Evolutionary conservation across 108 stramenopile genomes (phyloP), one percentile per base, ranked within the genome.

Genomic region (Cyclotella sp.): DNA sequence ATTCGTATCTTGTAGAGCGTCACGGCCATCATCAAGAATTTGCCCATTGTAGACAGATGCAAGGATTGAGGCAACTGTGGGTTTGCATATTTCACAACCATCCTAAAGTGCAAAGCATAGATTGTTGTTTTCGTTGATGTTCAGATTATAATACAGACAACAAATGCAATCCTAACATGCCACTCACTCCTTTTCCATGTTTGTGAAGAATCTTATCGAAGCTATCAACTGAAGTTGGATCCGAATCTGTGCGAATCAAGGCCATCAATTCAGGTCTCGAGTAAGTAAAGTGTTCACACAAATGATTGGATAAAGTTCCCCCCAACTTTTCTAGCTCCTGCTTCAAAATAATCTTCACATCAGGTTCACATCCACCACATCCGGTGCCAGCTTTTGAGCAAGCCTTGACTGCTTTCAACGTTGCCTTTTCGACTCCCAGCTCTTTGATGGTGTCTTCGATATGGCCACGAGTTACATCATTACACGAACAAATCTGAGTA

Each of bases 61-160:
- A 41, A 97, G 86, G 47, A 97, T 97, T 24, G 83, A 88, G 14
- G 86, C 93, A 41, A 97, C 86, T 18, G 93, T 82, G 13, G 97
- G 97, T 64, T 96, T 96, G 88, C 97, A 97, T 29, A 89, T 85
- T 77, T 97, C 97, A 62, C 97, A 97, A 18, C 97, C 97, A 68
- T 93, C 91, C 53, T 73, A 46, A 70, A 63, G 54, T 6, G 7
- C 7, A 55, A 55, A 5, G 24, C 24, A 19, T 22, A 55, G n/a
- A 55, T 24, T n/a, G 12, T 1, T 55, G 22, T n/a, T 16, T n/a
- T 16, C 15, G n/a, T 49, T 9, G n/a, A 49, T n/a, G n/a, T 49
- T 16, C 3, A 49, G 2, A 49, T 3, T n/a, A 3, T 3, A 16
- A 3, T 49, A 3, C 15, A 49, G 9, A 13, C 47, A 16, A 9